Evolutionary conservation across 2,329 filamentous ascomycete species (phyloP).

Genomic region (Cytospora paraplurivora): DNA sequence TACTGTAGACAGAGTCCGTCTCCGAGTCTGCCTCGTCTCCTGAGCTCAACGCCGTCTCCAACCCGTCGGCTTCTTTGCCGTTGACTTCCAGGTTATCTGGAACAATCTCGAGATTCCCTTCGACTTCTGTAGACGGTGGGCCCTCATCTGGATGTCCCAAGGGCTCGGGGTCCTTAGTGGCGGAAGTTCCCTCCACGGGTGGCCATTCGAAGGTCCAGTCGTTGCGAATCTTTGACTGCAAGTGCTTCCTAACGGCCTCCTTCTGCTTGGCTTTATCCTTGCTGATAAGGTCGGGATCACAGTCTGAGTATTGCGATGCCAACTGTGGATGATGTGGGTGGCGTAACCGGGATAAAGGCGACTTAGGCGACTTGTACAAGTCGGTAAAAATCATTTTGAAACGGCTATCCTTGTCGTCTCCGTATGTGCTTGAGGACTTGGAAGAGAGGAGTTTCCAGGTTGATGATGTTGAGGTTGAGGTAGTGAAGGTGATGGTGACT

Average conservation of each 20-base stretch:
- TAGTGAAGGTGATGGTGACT: background rate
- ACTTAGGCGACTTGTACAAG: slow-evolving; percentile 58
- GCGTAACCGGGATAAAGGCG: slow-evolving; percentile 55
- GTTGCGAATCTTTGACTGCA: slow-evolving; percentile 55
- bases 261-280: slow-evolving; percentile 65
- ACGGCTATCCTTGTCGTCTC: slow-evolving; percentile 1
- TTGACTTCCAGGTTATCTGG: slow-evolving; percentile 16
- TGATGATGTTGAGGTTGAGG: background rate
- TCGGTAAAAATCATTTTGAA: slow-evolving; percentile 60
- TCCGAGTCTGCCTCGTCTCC: slow-evolving; percentile 46
- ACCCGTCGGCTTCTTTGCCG: slow-evolving; percentile 26
- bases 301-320: slow-evolving; percentile 44
- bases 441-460: slow-evolving; percentile 5
- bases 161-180: background rate
- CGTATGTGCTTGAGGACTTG: background rate
- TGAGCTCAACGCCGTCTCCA: slow-evolving; percentile 41
- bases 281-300: slow-evolving; percentile 63
- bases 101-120: slow-evolving; percentile 23
- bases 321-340: slow-evolving; percentile 40
- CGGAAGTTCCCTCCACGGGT: slow-evolving; percentile 31
- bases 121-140: slow-evolving; percentile 7
- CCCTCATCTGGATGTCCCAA: slow-evolving; percentile 7
- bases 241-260: slow-evolving; percentile 59
- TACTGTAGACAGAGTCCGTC: slow-evolving; percentile 56
- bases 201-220: slow-evolving; percentile 66